Conservation (phyloP, 164 flowering plant genomes). For the Saururus chinensis region DNA sequence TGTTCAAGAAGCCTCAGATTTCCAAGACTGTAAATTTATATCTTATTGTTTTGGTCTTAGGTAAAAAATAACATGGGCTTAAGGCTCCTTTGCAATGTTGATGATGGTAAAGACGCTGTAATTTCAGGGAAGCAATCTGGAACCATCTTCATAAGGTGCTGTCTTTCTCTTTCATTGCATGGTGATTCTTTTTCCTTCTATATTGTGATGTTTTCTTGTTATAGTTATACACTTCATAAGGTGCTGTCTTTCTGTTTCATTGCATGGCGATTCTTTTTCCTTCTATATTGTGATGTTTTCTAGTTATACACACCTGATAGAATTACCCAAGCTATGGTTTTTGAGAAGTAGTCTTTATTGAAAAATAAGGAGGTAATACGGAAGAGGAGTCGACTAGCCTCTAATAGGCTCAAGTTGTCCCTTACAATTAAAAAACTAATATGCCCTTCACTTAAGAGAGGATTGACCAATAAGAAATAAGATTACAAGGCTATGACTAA, state of each 20-base stretch:
- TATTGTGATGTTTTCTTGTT: background rate
- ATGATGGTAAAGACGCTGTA: constrained; percentile 27
- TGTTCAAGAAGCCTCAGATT: background rate
- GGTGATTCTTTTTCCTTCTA: background rate
- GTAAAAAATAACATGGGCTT: constrained; percentile 50
- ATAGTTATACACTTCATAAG: too few species aligned
- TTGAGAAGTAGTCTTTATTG: too few species aligned
- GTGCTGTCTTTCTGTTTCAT: constrained; percentile 14
- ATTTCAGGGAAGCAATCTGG: constrained; percentile 42
- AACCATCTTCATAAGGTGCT: constrained; percentile 43
- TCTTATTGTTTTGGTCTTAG: constrained; percentile 17
- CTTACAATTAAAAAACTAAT: too few species aligned
- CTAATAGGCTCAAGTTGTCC: too few species aligned
- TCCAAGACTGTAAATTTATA: too few species aligned
- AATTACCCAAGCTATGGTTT: too few species aligned
- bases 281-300: background rate
- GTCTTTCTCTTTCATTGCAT: background rate
- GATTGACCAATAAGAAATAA: too few species aligned
- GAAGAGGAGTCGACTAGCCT: too few species aligned
- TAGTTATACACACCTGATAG: too few species aligned
- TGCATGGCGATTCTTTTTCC: background rate
- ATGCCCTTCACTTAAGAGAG: too few species aligned
- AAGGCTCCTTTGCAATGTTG: constrained; percentile 34
- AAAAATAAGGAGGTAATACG: too few species aligned
- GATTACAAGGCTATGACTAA: too few species aligned